A percentile compares a stretch with the other conserved stretches of the same genome.
These are phyloP conservation scores for Starmerella sirachaensis DNA, from an alignment of 805 yeast species.

Conservation along the genomic window DNA sequence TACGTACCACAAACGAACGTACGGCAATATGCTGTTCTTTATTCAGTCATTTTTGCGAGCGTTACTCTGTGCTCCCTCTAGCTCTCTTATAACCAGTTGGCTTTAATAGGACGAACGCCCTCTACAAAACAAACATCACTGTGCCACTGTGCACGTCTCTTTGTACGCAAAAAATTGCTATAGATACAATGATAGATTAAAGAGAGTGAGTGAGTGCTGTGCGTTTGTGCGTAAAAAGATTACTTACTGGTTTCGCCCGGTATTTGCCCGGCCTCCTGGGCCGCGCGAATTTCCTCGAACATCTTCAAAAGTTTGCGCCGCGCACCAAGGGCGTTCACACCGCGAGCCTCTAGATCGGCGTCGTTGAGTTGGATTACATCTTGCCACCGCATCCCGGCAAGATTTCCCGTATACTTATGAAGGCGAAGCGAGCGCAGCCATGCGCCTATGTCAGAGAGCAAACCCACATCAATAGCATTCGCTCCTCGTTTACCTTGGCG, in stretches of 20 bases:
- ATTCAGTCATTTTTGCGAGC: too few relatives aligned
- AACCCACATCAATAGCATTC: constrained; percentile 24
- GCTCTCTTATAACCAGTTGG: too few relatives aligned
- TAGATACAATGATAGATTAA: too few relatives aligned
- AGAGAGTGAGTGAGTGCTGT: too few relatives aligned
- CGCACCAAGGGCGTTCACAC: constrained; percentile 93
- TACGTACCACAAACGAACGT: too few relatives aligned
- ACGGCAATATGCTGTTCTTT: too few relatives aligned
- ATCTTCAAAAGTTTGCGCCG: constrained; percentile 86
- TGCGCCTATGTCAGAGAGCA: constrained; percentile 64
- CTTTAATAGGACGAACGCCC: too few relatives aligned
- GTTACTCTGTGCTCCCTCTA: too few relatives aligned
- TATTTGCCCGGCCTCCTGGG: constrained; percentile 31
- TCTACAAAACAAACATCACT: too few relatives aligned
- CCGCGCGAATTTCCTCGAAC: constrained; percentile 65
- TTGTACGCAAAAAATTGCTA: too few relatives aligned
- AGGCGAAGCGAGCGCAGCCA: constrained; percentile 85
- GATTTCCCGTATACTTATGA: constrained; percentile 84
- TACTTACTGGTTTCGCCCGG: constrained; percentile 10
- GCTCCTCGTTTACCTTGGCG: constrained; percentile 13
- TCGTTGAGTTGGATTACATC: constrained; percentile 64
- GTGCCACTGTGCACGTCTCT: too few relatives aligned
- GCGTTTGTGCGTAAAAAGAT: too few relatives aligned
- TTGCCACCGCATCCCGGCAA: constrained; percentile 66
- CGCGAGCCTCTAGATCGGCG: constrained; percentile 55